Conservation (phyloP, 345 rosid species). For the Cardiospermum halicacabum region DNA sequence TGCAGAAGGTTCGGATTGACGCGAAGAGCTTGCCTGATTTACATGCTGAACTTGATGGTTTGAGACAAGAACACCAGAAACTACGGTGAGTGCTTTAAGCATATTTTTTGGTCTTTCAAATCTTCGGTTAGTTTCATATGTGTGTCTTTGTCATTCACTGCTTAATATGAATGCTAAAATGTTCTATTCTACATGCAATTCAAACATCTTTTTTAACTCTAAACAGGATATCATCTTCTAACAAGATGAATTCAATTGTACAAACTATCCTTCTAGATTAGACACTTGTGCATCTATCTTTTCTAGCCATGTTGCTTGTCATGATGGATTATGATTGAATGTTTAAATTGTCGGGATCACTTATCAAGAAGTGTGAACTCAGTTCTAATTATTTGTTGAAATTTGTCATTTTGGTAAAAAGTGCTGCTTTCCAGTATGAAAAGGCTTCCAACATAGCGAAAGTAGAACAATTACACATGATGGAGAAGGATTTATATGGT, state of each 20-base stretch:
- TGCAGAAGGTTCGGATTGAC: conserved; percentile 40
- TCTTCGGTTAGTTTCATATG: background rate
- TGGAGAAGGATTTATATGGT: conserved; percentile 56
- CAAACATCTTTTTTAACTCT: background rate
- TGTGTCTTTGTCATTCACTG: background rate
- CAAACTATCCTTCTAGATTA: background rate
- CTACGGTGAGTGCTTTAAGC: conserved; percentile 50
- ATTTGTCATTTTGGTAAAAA: conserved; percentile 24
- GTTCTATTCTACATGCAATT: background rate
- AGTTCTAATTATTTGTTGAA: background rate
- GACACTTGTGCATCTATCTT: background rate
- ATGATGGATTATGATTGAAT: background rate
- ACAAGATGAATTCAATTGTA: background rate
- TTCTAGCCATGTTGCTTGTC: background rate
- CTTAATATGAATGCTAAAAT: background rate
- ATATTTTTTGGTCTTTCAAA: conserved; percentile 4
- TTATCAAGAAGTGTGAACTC: background rate
- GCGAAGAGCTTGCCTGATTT: conserved; percentile 46
- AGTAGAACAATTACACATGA: conserved; percentile 54
- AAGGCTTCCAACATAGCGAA: conserved; percentile 61
- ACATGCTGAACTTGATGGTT: conserved; percentile 53
- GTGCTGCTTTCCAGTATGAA: conserved; percentile 58
- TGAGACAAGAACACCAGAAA: conserved; percentile 58
- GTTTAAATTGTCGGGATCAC: background rate
- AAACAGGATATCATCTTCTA: background rate